These are phyloP conservation scores for Eucalyptus coolabah DNA, from an alignment of 345 rosid genomes.

Conservation along the genomic window DNA sequence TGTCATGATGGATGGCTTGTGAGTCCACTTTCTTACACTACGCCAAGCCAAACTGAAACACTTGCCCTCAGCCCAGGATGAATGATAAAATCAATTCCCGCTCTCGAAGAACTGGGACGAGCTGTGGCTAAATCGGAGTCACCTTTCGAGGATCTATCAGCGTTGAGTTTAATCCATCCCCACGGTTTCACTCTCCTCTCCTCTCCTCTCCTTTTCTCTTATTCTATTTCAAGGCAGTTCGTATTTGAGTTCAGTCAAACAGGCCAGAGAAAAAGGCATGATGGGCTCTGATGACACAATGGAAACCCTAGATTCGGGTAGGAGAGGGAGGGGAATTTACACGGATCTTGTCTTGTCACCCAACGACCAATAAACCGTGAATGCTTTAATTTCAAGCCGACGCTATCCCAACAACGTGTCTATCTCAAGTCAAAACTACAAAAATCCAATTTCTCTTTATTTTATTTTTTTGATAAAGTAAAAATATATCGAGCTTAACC, in stretches of 20 bases:
- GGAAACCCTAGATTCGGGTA: background rate
- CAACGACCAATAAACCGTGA: background rate
- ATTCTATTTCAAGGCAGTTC: background rate
- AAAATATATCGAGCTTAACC: too few species aligned
- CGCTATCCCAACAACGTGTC: background rate
- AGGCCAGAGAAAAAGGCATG: background rate
- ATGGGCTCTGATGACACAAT: background rate
- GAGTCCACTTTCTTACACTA: too few species aligned
- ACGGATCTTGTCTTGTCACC: background rate
- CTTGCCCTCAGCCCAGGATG: too few species aligned
- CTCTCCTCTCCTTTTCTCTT: background rate
- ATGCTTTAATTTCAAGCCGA: background rate
- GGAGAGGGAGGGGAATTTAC: background rate
- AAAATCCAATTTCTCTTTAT: background rate
- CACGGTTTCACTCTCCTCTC: background rate
- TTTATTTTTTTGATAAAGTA: background rate
- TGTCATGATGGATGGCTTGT: too few species aligned
- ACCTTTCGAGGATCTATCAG: background rate
- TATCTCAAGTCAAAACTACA: background rate
- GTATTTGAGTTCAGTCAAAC: background rate
- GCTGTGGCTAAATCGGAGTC: too few species aligned
- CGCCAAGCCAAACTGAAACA: too few species aligned
- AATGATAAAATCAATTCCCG: too few species aligned
- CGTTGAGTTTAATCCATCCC: background rate
- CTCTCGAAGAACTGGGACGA: too few species aligned